Base-by-base conservation (phyloP, 805 yeast genomes). In the Yarrowia deformans region DNA sequence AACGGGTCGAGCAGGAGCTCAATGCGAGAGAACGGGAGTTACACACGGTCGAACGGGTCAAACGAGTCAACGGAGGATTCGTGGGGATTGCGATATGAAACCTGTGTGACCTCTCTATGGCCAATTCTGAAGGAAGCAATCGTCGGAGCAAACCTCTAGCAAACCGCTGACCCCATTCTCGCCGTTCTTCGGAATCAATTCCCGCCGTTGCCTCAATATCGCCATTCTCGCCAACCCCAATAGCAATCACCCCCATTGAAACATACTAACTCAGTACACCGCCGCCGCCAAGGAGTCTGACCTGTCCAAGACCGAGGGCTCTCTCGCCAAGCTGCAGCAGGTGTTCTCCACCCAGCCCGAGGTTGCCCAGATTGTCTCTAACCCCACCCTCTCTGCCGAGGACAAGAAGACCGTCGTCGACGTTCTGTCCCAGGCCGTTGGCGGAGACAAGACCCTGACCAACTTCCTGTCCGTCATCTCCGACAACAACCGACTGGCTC, bases 401-500 rank as follows among this genome's bases (percentile, higher is more conserved):
- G 96, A 92, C 80, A 88, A 97, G 86, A 80, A 83, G 74, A 77
- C 84, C 72, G 90, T 93, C 72, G 91, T 89, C 71, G 82, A 85
- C 69, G 81, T 88, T 69, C 80, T 95, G 74, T 72, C 81, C 71
- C 75, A 80, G 75, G 71, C 79, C 69, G 78, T 83, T 69, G 78
- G 84, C 70, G 83, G 89, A 75, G 97, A 91, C 81, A 82, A 86
- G 74, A 84, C 93, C 71, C 89, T 90, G 70, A 76, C 86, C 75
- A 95, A 93, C 85, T 87, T 95, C 79, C 86, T 95, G 80, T 79
- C 80, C 71, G 97, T 93, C 63, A 84, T 95, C 75, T 92, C 97
- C 75, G 97, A 92, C 79, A 93, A 95, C 90, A 92, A 93, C 89
- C 89, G 99, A 83, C 87, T 95, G 81, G 81, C 82, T 71, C 81